phyloP scores from a whole-genome alignment of 306 rosid genomes.

The Rosa persica region DNA sequence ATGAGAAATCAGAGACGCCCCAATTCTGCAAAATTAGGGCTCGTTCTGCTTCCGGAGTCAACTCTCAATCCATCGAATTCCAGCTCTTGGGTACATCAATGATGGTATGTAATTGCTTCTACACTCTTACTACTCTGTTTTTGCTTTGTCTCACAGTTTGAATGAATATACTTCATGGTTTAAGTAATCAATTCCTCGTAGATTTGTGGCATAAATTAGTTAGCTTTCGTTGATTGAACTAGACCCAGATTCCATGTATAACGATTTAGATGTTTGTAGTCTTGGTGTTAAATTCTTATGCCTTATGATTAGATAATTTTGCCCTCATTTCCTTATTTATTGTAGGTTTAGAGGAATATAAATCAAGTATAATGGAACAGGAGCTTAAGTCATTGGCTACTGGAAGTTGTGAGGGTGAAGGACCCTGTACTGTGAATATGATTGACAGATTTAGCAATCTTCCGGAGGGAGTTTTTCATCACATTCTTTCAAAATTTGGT shows the following conservation, averaged over 20 bases:
- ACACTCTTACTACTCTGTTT: background rate
- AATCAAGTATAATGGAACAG: background rate
- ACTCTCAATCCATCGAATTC: background rate
- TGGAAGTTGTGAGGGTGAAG: background rate
- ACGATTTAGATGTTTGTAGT: too few species aligned
- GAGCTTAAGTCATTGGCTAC: background rate
- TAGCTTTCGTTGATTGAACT: background rate
- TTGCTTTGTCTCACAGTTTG: background rate
- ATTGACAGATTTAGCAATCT: slow-evolving; percentile 1
- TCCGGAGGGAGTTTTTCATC: background rate
- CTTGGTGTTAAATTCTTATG: background rate
- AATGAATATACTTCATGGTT: background rate
- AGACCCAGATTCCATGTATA: background rate
- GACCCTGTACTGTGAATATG: background rate
- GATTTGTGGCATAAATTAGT: background rate
- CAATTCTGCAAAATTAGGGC: background rate
- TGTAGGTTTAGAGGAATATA: background rate
- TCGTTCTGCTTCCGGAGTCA: background rate
- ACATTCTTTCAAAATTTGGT: background rate
- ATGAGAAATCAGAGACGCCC: background rate
- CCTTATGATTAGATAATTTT: background rate
- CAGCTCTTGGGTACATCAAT: background rate
- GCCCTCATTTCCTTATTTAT: background rate
- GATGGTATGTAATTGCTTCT: background rate
- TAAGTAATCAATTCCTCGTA: background rate